Conservation (phyloP, 495 filamentous ascomycete species). For the Aspergillus baeticus region DNA sequence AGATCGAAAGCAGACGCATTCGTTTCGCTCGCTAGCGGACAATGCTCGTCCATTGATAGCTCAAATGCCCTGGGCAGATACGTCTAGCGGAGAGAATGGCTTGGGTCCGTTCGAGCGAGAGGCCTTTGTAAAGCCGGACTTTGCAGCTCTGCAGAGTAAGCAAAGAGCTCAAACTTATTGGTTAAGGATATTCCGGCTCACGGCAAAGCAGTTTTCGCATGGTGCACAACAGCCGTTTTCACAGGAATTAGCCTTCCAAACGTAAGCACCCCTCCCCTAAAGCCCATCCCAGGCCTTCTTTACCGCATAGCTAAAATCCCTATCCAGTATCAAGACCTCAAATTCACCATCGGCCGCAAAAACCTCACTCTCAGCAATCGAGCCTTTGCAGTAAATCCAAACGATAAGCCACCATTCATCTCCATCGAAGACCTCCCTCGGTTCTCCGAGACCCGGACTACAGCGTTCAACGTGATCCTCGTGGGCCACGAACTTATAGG, state of each 20-base stretch:
- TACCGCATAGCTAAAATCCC: neutral
- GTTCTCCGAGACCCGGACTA: too few relatives aligned
- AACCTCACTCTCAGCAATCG: constrained; percentile 49
- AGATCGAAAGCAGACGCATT: constrained; percentile 35
- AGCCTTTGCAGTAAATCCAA: constrained; percentile 40
- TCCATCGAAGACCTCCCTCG: too few relatives aligned
- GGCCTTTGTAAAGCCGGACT: constrained; percentile 40
- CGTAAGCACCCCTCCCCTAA: constrained; percentile 27
- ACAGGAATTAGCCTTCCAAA: constrained; percentile 39
- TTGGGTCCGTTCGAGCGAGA: constrained; percentile 46
- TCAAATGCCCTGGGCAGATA: constrained; percentile 38
- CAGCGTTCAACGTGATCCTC: too few relatives aligned
- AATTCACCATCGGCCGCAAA: constrained; percentile 45
- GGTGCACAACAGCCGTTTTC: constrained; percentile 45
- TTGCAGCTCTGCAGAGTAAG: constrained; percentile 42
- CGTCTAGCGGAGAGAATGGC: constrained; percentile 27
- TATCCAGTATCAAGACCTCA: constrained; percentile 46
- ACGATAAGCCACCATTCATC: too few relatives aligned
- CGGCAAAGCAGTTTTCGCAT: constrained; percentile 44
- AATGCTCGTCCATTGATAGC: constrained; percentile 32
- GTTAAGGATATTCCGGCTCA: too few relatives aligned
- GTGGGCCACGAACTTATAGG: constrained; percentile 49
- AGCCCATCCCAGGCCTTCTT: too few relatives aligned
- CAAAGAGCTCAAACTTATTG: too few relatives aligned
- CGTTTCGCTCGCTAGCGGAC: constrained; percentile 31